These are phyloP conservation scores for Neofusicoccum sp. DNA, from an alignment of 2,329 filamentous ascomycete species.

Conservation along the genomic window DNA sequence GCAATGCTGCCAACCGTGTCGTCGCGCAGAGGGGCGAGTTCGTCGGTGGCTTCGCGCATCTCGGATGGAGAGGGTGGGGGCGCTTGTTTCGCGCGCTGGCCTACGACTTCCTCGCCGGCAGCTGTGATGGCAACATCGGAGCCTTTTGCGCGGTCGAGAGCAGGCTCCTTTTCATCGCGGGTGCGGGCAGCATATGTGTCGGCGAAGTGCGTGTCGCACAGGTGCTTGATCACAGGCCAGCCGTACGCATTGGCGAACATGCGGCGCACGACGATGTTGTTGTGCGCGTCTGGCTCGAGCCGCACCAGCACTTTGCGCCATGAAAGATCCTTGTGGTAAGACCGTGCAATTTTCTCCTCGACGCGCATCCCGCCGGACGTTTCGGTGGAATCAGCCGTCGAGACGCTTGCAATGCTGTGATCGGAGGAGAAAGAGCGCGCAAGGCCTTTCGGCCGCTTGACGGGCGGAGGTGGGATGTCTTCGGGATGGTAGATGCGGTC, in stretches of 20 bases:
- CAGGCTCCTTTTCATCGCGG: slow-evolving; percentile 65
- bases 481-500: slow-evolving; percentile 91
- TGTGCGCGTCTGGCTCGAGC: slow-evolving; percentile 94
- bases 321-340: slow-evolving; percentile 85
- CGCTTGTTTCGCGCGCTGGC: slow-evolving; percentile 38
- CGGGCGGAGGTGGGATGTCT: slow-evolving; percentile 82
- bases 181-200: slow-evolving; percentile 66
- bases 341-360: slow-evolving; percentile 95
- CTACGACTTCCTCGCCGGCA: slow-evolving; percentile 65
- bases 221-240: slow-evolving; percentile 93
- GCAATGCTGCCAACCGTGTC: slow-evolving; percentile 21
- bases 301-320: slow-evolving; percentile 98
- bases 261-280: slow-evolving; percentile 94
- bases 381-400: slow-evolving; percentile 16
- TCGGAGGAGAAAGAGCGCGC: slow-evolving; percentile 42
- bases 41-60: slow-evolving; percentile 46
- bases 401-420: slow-evolving; percentile 20
- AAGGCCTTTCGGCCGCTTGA: slow-evolving; percentile 36
- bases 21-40: slow-evolving; percentile 34
- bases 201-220: slow-evolving; percentile 92
- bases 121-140: slow-evolving; percentile 56
- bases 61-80: slow-evolving; percentile 48
- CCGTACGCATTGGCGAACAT: slow-evolving; percentile 98
- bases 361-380: slow-evolving; percentile 70
- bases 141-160: slow-evolving; percentile 67